These are phyloP conservation scores for Phialophora tarda DNA, from an alignment of 2,329 filamentous ascomycete species.

Conservation along the genomic window DNA sequence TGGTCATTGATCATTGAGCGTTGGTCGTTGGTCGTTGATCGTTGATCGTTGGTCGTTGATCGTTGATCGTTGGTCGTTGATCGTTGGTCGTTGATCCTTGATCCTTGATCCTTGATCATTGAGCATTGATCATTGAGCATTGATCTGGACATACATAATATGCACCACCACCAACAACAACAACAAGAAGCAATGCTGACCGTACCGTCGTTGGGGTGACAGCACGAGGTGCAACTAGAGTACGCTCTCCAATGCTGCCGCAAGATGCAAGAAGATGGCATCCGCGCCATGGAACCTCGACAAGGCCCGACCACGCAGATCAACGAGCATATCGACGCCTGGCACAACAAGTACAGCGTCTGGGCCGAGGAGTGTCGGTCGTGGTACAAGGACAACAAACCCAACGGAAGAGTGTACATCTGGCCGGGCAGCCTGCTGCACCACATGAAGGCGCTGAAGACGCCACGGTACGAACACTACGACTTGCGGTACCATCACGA, in stretches of 20 bases:
- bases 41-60: too few relatives aligned
- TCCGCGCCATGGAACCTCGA: conserved; percentile 40
- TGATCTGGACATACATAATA: background rate
- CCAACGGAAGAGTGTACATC: conserved; percentile 28
- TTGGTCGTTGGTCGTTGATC: too few relatives aligned
- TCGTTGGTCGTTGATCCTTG: too few relatives aligned
- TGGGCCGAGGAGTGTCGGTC: conserved; percentile 41
- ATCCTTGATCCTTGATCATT: too few relatives aligned
- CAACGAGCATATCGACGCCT: conserved; percentile 37
- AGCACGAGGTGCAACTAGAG: conserved; percentile 32
- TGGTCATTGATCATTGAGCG: background rate
- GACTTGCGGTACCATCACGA: conserved; percentile 45
- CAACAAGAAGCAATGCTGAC: background rate
- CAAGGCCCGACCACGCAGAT: conserved; percentile 33
- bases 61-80: too few relatives aligned
- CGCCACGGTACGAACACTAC: conserved; percentile 46
- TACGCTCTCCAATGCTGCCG: conserved; percentile 43
- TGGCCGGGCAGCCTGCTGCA: conserved; percentile 31
- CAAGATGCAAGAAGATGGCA: conserved; percentile 44
- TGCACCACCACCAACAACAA: too few relatives aligned
- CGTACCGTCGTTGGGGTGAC: background rate
- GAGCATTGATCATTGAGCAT: background rate
- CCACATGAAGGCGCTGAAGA: conserved; percentile 43
- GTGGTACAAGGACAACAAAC: conserved; percentile 41
- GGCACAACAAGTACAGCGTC: conserved; percentile 37